A percentile compares a stretch with the other conserved stretches of the same genome.
phyloP scores from a whole-genome alignment of 2,329 filamentous ascomycete genomes.

The Paraphoma sp. region DNA sequence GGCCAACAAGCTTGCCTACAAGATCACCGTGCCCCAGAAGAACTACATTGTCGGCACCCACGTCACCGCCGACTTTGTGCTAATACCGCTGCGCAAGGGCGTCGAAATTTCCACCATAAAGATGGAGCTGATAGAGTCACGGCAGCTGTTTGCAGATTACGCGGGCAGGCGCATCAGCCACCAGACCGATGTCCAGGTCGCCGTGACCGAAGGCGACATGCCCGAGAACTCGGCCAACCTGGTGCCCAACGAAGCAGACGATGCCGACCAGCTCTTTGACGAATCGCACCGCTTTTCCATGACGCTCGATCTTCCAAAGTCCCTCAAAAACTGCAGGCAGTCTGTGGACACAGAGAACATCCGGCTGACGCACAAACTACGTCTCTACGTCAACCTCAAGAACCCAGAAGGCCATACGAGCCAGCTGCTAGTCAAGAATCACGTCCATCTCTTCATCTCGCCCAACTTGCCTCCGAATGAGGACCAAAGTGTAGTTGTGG shows the following conservation, averaged over 20 bases:
- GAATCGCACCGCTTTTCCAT: constrained; percentile 67
- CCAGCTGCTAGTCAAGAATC: constrained; percentile 89
- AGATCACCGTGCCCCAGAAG: constrained; percentile 90
- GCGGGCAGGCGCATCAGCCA: constrained; percentile 42
- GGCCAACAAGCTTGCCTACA: constrained; percentile 97
- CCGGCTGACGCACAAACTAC: constrained; percentile 91
- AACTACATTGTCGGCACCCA: constrained; percentile 92
- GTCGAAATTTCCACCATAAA: constrained; percentile 83
- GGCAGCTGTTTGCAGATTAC: constrained; percentile 53
- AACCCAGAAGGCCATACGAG: constrained; percentile 96
- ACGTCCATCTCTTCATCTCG: constrained; percentile 93
- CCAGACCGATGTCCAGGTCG: constrained; percentile 41
- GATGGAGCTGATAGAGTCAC: constrained; percentile 75
- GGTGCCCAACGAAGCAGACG: constrained; percentile 37
- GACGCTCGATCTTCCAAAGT: constrained; percentile 75
- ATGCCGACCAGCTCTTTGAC: constrained; percentile 53
- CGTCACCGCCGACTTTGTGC: constrained; percentile 82
- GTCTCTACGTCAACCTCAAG: constrained; percentile 86
- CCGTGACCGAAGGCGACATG: constrained; percentile 43
- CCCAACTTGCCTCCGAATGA: constrained; percentile 90
- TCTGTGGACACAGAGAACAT: constrained; percentile 89
- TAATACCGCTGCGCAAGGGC: constrained; percentile 88
- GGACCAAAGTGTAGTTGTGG: constrained; percentile 72
- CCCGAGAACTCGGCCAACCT: constrained; percentile 38
- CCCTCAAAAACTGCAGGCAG: constrained; percentile 82